Conservation (phyloP, 2,329 filamentous ascomycete species). For the Cytospora piceicola region DNA sequence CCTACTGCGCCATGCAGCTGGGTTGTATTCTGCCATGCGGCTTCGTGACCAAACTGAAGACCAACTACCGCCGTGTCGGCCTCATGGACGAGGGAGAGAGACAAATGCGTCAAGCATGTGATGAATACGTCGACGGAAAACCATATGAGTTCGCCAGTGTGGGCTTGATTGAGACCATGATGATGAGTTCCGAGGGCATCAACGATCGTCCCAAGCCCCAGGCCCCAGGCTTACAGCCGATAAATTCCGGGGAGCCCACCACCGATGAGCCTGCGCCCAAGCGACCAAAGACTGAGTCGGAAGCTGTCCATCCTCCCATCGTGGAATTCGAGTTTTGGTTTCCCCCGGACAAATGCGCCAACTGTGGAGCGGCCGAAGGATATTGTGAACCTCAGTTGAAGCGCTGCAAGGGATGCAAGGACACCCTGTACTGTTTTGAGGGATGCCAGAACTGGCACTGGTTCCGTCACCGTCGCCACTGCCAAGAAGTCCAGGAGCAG, state of each 20-base stretch:
- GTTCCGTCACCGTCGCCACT: neutral
- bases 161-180: neutral
- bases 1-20: constrained; percentile 3
- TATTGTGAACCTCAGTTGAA: neutral
- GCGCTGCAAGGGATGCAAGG: constrained; percentile 13
- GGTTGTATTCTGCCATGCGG: neutral
- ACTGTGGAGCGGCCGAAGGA: neutral
- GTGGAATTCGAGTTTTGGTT: neutral
- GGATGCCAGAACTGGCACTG: constrained; percentile 13
- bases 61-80: neutral
- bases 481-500: neutral
- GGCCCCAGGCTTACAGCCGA: neutral
- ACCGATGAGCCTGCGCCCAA: neutral
- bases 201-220: neutral
- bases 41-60: neutral
- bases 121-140: neutral
- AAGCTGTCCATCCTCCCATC: no score
- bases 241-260: neutral
- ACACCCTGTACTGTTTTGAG: constrained; percentile 2
- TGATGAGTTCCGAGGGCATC: neutral
- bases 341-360: neutral
- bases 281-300: neutral
- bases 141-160: neutral
- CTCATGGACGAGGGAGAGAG: neutral
- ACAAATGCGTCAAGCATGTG: neutral